phyloP scores from a whole-genome alignment of 768 basidiomycete genomes.

The Suillus tomentosus region DNA sequence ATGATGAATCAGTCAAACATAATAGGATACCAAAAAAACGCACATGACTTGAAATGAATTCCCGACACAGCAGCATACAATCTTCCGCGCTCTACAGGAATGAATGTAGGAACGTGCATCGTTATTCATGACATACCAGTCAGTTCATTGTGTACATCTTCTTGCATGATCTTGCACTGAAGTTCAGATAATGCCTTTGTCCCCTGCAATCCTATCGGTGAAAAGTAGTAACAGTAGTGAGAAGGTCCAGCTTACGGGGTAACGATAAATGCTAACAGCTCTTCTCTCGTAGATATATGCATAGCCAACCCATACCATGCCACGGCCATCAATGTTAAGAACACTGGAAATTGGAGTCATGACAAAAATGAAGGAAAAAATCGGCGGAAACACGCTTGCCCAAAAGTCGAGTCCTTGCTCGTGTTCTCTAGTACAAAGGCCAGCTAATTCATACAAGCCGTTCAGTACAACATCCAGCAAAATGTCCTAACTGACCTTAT shows the following conservation, averaged over 20 bases:
- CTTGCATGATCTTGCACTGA: conserved; percentile 15
- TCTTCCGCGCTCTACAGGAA: conserved; percentile 12
- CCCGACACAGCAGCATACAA: conserved; percentile 19
- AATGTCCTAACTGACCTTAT: neutral
- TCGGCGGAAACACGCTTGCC: neutral
- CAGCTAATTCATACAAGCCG: neutral
- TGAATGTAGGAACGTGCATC: neutral
- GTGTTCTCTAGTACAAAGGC: neutral
- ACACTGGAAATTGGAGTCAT: neutral
- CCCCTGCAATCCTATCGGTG: conserved; percentile 13
- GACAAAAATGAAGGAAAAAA: neutral
- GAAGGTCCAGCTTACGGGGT: conserved; percentile 12
- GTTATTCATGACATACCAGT: conserved; percentile 10
- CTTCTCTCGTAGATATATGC: conserved; percentile 1
- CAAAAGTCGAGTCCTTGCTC: neutral
- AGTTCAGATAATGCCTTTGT: conserved; percentile 14
- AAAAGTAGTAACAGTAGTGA: neutral
- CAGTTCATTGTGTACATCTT: conserved; percentile 12
- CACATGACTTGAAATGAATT: conserved; percentile 20
- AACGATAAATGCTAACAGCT: neutral
- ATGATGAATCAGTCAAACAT: neutral
- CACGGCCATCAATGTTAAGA: neutral
- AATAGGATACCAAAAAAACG: neutral
- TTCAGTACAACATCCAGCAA: neutral
- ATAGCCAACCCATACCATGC: conserved; percentile 16